phyloP scores from a whole-genome alignment of 2,329 filamentous ascomycete species.

The Neoarthrinium moseri region DNA sequence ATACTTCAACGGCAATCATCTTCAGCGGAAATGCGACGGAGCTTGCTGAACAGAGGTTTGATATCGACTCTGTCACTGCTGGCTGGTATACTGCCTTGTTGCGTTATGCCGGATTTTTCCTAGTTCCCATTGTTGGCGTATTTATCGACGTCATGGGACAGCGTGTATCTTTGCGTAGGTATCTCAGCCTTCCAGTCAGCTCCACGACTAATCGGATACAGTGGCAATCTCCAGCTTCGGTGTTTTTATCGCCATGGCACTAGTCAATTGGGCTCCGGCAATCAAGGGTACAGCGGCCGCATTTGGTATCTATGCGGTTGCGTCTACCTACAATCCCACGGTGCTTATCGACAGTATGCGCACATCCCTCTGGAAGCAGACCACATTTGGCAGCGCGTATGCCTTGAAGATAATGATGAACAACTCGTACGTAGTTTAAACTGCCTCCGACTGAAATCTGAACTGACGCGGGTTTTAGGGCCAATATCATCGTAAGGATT shows the following conservation, averaged over 20 bases:
- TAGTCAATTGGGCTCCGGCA: conserved; percentile 51
- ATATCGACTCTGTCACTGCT: conserved; percentile 50
- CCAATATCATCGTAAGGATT: conserved; percentile 60
- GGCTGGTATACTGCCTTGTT: conserved; percentile 60
- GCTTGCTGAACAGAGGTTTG: conserved; percentile 58
- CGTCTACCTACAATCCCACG: conserved; percentile 53
- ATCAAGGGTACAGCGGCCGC: conserved; percentile 53
- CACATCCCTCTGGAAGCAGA: conserved; percentile 58
- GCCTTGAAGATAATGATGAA: conserved; percentile 61
- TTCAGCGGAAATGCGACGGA: conserved; percentile 61
- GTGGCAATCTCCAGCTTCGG: conserved; percentile 44
- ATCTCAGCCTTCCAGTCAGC: too few relatives aligned
- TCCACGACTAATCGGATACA: conserved; percentile 2
- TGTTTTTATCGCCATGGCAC: conserved; percentile 51
- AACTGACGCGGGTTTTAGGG: conserved; percentile 30
- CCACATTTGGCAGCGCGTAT: conserved; percentile 60
- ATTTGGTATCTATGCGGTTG: conserved; percentile 60
- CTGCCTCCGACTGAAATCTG: neutral
- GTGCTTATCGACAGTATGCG: conserved; percentile 61
- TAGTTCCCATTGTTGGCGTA: conserved; percentile 54
- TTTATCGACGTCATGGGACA: conserved; percentile 58
- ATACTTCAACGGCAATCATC: conserved; percentile 54
- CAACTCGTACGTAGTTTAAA: conserved; percentile 39
- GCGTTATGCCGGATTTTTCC: conserved; percentile 57
- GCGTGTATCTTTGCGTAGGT: conserved; percentile 42